Evolutionary conservation across 306 rosid species (phyloP).

Genomic region (Quercus agrifolia): DNA sequence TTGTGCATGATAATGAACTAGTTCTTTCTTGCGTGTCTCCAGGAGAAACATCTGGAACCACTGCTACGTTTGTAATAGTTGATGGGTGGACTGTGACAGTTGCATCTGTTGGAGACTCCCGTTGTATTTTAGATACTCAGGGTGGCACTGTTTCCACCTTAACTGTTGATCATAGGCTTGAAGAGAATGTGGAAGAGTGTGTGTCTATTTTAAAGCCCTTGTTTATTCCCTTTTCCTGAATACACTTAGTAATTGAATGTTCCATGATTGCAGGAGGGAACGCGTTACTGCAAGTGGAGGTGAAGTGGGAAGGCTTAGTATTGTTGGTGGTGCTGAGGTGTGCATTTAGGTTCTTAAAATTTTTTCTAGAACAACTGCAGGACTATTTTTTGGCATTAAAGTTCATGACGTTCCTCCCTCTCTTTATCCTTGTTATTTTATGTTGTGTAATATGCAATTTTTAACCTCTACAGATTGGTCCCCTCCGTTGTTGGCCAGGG

Average conservation of each 20-base stretch:
- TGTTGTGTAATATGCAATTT: conserved; percentile 15
- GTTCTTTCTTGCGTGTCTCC: conserved; percentile 21
- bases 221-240: conserved; percentile 6
- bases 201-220: conserved; percentile 17
- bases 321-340: conserved; percentile 91
- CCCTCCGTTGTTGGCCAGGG: conserved; percentile 99
- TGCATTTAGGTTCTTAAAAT: neutral
- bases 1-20: neutral
- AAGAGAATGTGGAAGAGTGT: conserved; percentile 91
- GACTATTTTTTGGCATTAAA: neutral
- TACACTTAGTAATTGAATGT: conserved; percentile 10
- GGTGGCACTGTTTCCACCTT: conserved; percentile 77
- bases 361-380: neutral
- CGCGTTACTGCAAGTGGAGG: conserved; percentile 97
- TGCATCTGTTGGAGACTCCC: conserved; percentile 97
- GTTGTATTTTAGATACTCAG: conserved; percentile 88
- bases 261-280: conserved; percentile 60
- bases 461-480: conserved; percentile 74
- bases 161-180: conserved; percentile 95
- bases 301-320: conserved; percentile 94
- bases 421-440: neutral
- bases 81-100: conserved; percentile 99
- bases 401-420: conserved; percentile 9
- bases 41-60: conserved; percentile 99
- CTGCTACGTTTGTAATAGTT: conserved; percentile 88